Conservation (phyloP, 768 basidiomycete species). For the Mycena latifolia region DNA sequence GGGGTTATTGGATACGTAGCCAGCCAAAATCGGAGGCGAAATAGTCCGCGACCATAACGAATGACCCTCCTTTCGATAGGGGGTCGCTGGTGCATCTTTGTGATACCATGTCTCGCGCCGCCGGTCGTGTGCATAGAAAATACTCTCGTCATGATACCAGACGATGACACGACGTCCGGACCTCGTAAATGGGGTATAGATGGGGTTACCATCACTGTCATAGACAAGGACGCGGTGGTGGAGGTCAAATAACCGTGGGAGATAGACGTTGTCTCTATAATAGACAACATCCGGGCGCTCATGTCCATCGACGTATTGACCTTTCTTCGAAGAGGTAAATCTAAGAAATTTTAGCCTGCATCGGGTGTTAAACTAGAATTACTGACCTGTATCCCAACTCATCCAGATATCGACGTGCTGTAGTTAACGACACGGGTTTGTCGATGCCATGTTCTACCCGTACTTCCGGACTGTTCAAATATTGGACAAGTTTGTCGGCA, state of each 20-base stretch:
- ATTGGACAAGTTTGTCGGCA: too few relatives aligned
- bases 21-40: slow-evolving; percentile 41
- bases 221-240: slow-evolving; percentile 3
- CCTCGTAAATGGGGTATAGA: slow-evolving; percentile 4
- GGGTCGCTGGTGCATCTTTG: slow-evolving; percentile 30
- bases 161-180: slow-evolving; percentile 22
- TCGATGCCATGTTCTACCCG: too few relatives aligned
- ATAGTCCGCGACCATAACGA: slow-evolving; percentile 47
- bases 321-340: slow-evolving; percentile 30
- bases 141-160: slow-evolving; percentile 43
- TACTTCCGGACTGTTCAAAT: too few relatives aligned
- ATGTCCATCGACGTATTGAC: slow-evolving; percentile 41
- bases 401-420: too few relatives aligned
- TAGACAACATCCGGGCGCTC: too few relatives aligned
- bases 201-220: slow-evolving; percentile 21
- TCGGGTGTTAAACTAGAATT: too few relatives aligned
- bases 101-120: slow-evolving; percentile 34
- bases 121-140: slow-evolving; percentile 38
- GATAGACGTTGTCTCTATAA: slow-evolving; percentile 31
- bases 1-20: slow-evolving; percentile 19
- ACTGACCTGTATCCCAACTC: too few relatives aligned
- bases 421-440: too few relatives aligned
- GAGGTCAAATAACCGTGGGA: slow-evolving; percentile 25
- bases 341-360: too few relatives aligned
- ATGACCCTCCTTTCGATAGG: slow-evolving; percentile 40